These are phyloP conservation scores for Zygosaccharomyces kombuchaensis DNA, from an alignment of 805 yeast genomes.

Conservation along the genomic window DNA sequence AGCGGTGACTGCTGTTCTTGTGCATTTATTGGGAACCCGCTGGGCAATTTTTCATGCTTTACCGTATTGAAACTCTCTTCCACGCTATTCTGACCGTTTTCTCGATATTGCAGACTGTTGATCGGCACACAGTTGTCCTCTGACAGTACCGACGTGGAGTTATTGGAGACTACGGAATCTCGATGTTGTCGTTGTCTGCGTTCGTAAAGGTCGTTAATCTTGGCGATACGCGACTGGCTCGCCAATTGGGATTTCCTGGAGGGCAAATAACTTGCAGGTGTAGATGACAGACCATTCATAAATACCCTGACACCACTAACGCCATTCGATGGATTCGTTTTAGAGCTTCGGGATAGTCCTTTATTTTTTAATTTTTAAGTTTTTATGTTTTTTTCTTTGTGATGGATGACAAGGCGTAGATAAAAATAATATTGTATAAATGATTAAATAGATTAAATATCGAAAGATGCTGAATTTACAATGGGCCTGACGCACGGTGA, in stretches of 20 bases:
- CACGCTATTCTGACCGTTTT: conserved; percentile 1
- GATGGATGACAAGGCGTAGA: not conserved
- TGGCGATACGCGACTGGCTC: conserved; percentile 25
- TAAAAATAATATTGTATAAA: not conserved
- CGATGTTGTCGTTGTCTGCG: conserved; percentile 15
- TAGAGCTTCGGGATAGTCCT: conserved; percentile 1
- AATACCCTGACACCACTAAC: conserved; percentile 1
- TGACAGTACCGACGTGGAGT: conserved; percentile 18
- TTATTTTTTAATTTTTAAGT: not conserved
- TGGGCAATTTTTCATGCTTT: conserved; percentile 12
- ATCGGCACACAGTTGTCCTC: conserved; percentile 15
- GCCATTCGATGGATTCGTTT: not conserved
- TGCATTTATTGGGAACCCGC: conserved; percentile 6
- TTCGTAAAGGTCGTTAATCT: conserved; percentile 25
- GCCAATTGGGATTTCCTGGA: conserved; percentile 17
- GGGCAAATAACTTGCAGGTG: conserved; percentile 17
- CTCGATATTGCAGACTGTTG: conserved; percentile 5
- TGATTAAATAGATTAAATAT: not conserved
- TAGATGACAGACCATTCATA: conserved; percentile 14
- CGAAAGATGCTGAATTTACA: not conserved
- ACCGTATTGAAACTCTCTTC: conserved; percentile 12
- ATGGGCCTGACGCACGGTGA: not conserved
- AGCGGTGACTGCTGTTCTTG: conserved; percentile 1
- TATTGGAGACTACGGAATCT: conserved; percentile 24
- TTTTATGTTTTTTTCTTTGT: not conserved